These are phyloP conservation scores for Globisporangium carolinianum DNA, from an alignment of 352 stramenopile genomes.

Conservation along the genomic window DNA sequence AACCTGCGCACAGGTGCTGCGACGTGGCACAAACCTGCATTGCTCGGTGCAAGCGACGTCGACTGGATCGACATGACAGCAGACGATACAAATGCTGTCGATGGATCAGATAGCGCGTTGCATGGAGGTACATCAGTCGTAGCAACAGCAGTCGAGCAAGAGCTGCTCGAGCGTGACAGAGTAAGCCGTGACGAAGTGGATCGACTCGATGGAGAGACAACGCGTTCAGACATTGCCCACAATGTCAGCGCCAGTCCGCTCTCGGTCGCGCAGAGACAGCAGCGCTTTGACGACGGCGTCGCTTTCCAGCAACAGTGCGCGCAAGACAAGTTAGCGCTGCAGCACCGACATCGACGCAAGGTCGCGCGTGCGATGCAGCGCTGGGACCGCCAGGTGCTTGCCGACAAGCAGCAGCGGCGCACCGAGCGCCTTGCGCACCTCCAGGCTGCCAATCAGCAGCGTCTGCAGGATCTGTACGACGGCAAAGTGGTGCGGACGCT, in stretches of 20 bases:
- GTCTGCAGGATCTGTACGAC: slow-evolving; percentile 27
- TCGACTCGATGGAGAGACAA: neutral
- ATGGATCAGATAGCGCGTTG: neutral
- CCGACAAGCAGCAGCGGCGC: slow-evolving; percentile 25
- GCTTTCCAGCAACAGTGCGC: slow-evolving; percentile 28
- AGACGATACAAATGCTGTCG: neutral
- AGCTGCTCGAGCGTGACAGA: neutral
- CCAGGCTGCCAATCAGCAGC: slow-evolving; percentile 31
- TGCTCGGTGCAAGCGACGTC: slow-evolving; percentile 24
- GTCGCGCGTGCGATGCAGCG: slow-evolving; percentile 28
- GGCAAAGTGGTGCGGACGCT: slow-evolving; percentile 21
- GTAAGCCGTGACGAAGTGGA: neutral
- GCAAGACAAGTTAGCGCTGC: slow-evolving; percentile 22
- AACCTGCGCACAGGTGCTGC: slow-evolving; percentile 36
- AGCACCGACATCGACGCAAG: slow-evolving; percentile 24
- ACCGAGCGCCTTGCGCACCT: slow-evolving; percentile 24
- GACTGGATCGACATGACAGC: slow-evolving; percentile 3
- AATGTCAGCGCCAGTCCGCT: too few relatives aligned
- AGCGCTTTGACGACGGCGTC: slow-evolving; percentile 22
- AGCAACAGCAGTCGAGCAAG: neutral
- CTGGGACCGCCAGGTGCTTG: slow-evolving; percentile 27
- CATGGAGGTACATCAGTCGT: neutral
- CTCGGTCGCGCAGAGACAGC: slow-evolving; percentile 16
- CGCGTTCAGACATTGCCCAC: slow-evolving; percentile 6
- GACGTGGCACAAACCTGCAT: slow-evolving; percentile 37